These are phyloP conservation scores for Anthracocystis walkeri DNA, from an alignment of 1,284 basidiomycete genomes.

Conservation along the genomic window DNA sequence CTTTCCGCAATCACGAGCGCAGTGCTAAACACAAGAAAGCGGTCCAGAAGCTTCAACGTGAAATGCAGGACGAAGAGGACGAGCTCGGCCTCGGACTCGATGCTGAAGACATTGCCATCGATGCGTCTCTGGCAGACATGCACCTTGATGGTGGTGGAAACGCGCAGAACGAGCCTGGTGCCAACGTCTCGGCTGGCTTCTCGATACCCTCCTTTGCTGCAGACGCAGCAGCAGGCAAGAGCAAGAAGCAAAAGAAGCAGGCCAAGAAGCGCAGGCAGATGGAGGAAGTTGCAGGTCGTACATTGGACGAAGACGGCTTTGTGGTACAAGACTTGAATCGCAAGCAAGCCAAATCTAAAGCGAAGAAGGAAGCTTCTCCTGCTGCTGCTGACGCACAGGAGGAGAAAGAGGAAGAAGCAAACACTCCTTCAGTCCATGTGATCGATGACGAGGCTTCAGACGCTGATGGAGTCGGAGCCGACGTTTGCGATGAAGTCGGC, in stretches of 20 bases:
- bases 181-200: slow-evolving; percentile 42
- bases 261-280: slow-evolving; percentile 54
- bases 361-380: slow-evolving; percentile 9
- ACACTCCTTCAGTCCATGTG: slow-evolving; percentile 15
- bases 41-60: slow-evolving; percentile 73
- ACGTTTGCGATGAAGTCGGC: slow-evolving; percentile 21
- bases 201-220: slow-evolving; percentile 35
- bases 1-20: slow-evolving; percentile 95
- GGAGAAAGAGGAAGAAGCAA: neutral
- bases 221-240: slow-evolving; percentile 28
- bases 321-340: slow-evolving; percentile 50
- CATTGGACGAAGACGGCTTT: slow-evolving; percentile 43
- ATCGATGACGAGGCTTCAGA: slow-evolving; percentile 24
- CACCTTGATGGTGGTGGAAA: slow-evolving; percentile 21
- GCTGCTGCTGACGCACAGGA: neutral
- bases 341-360: slow-evolving; percentile 20
- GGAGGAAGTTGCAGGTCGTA: slow-evolving; percentile 38
- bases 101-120: slow-evolving; percentile 35
- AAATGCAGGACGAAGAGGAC: slow-evolving; percentile 83
- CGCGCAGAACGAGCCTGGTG: slow-evolving; percentile 10
- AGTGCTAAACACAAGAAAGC: slow-evolving; percentile 91
- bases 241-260: slow-evolving; percentile 62
- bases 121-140: slow-evolving; percentile 35
- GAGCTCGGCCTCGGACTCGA: slow-evolving; percentile 73
- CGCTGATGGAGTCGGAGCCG: slow-evolving; percentile 5